These are phyloP conservation scores for Arthrobotrys pseudoclavata DNA, from an alignment of 2,329 filamentous ascomycete species.

Conservation along the genomic window DNA sequence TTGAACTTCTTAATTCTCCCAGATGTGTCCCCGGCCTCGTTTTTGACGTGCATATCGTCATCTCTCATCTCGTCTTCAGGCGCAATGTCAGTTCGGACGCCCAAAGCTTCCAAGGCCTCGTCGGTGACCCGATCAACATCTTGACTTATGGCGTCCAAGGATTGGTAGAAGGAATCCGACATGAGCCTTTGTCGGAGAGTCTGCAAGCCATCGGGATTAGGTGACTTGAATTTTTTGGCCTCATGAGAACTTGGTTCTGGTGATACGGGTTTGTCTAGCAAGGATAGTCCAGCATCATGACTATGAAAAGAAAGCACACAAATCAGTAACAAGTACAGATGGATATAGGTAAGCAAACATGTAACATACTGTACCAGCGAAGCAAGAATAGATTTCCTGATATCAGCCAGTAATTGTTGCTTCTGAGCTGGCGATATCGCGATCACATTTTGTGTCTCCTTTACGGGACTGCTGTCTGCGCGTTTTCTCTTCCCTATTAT, in stretches of 20 bases:
- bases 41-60: slow-evolving; percentile 26
- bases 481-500: slow-evolving; percentile 57
- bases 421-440: slow-evolving; percentile 36
- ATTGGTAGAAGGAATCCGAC: slow-evolving; percentile 51
- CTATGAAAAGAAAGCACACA: slow-evolving; percentile 10
- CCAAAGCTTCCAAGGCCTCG: slow-evolving; percentile 35
- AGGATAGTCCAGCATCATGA: slow-evolving; percentile 39
- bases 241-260: slow-evolving; percentile 37
- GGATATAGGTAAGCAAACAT: neutral
- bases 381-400: slow-evolving; percentile 25
- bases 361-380: slow-evolving; percentile 43
- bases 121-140: slow-evolving; percentile 43
- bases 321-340: neutral
- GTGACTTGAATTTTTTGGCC: slow-evolving; percentile 46
- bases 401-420: slow-evolving; percentile 40
- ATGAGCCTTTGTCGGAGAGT: slow-evolving; percentile 48
- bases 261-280: slow-evolving; percentile 46
- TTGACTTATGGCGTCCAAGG: slow-evolving; percentile 20
- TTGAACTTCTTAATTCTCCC: slow-evolving; percentile 43
- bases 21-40: slow-evolving; percentile 13
- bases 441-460: slow-evolving; percentile 33
- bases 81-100: slow-evolving; percentile 17
- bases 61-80: slow-evolving; percentile 55
- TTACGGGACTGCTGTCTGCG: slow-evolving; percentile 55
- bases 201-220: slow-evolving; percentile 26